Evolutionary conservation across 495 filamentous ascomycete species (phyloP), one percentile per base, ranked within the genome.

Genomic region (Tricharina praecox): DNA sequence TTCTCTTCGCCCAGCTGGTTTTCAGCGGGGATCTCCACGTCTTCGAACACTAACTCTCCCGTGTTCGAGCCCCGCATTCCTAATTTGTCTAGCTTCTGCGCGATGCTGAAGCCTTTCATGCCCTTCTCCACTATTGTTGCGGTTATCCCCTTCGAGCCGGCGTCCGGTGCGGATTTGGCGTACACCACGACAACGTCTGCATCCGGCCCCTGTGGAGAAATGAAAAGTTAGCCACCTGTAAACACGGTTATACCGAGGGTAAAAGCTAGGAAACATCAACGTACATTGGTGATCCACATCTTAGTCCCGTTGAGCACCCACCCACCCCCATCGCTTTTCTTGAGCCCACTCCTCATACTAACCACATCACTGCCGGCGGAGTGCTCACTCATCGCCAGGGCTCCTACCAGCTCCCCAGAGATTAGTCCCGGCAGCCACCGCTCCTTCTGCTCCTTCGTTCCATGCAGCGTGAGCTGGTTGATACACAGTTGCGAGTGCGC

Each of bases 241-340:
- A n/a, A n/a, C n/a, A n/a, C n/a, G n/a, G n/a, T n/a, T 18, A 25
- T 33, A 46, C 30, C 21, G 11, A 3, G 19, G 21, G 2, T 3
- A 19, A 15, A 33, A 2, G 15, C 21, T n/a, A 3, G n/a, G 44
- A 9, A 38, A 34, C 7, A n/a, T 19, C 33, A 1, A 38, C 72
- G 43, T 46, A 79, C 77, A 59, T 97, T 97, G 23, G 90, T 97
- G 52, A 97, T 97, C 90, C 90, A 97, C 90, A 97, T 96, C 72
- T 97, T 97, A 19, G 82, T 83, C 11, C 90, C 90, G 53, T 83
- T 84, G 46, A 97, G 70, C 24, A 85, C 21, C 65, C 78, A 96
- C 21, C 90, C 90, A 8, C 28, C 41, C 11, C 85, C 85, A 53
- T 93, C 84, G 13, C 80, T 80, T 33, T 70, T 70, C 42, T 45